Conservation (phyloP, 129 eudicot genomes). For the Ambrosia trifida region DNA sequence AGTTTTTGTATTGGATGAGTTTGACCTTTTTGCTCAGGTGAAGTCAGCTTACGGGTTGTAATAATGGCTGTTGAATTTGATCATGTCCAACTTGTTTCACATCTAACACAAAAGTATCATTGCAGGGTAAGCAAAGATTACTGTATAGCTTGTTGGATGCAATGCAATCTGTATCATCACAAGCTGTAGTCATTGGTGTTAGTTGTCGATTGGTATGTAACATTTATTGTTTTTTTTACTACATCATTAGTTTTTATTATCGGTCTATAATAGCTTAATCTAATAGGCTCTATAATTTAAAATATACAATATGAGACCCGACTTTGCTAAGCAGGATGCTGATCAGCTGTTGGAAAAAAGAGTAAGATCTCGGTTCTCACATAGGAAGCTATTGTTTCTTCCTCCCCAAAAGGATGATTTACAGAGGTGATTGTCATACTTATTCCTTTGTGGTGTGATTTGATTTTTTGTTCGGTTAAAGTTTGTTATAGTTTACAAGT, state of each 20-base stretch:
- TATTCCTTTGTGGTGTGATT: not conserved
- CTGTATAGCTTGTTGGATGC: conserved; percentile 89
- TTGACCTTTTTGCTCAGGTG: conserved; percentile 96
- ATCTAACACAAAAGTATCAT: not conserved
- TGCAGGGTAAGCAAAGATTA: conserved; percentile 88
- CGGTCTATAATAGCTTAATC: not conserved
- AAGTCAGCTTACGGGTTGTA: conserved; percentile 4
- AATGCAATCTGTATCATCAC: conserved; percentile 96
- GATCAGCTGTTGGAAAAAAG: conserved; percentile 96
- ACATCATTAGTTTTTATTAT: not conserved
- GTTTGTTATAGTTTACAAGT: conserved; percentile 10
- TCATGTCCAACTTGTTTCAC: not conserved
- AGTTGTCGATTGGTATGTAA: conserved; percentile 88
- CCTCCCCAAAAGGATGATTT: conserved; percentile 84
- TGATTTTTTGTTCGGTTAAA: conserved; percentile 5
- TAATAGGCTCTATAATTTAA: not conserved
- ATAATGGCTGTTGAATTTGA: conserved; percentile 8
- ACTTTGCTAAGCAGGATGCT: conserved; percentile 69
- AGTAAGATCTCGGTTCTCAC: conserved; percentile 95
- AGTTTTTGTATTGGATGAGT: conserved; percentile 79
- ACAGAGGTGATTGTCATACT: conserved; percentile 49
- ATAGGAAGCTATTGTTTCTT: conserved; percentile 82
- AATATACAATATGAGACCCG: not conserved
- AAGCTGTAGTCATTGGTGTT: conserved; percentile 84
- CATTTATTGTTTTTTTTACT: not conserved